Percentiles rank a stretch among this genome's conserved stretches.
Conservation (phyloP, 306 rosid genomes). For the Amphicarpaea edgeworthii region DNA sequence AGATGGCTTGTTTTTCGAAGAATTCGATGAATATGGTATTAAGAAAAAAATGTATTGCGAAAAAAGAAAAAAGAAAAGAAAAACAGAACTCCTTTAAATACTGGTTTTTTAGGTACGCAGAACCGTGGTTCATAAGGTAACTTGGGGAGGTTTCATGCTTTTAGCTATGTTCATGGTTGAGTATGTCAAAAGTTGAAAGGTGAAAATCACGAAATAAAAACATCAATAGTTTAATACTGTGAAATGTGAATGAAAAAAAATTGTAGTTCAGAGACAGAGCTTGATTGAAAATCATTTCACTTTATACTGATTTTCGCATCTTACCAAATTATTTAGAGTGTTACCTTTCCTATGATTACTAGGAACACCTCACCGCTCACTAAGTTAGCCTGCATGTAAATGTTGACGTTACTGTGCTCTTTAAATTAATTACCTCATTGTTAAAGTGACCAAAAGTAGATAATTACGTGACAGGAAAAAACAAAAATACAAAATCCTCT, state of each 20-base stretch:
- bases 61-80: constrained; percentile 29
- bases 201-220: constrained; percentile 27
- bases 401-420: not conserved
- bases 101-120: constrained; percentile 47
- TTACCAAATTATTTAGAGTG: not conserved
- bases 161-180: constrained; percentile 22
- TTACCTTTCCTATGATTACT: constrained; percentile 8
- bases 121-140: constrained; percentile 56
- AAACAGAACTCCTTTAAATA: constrained; percentile 48
- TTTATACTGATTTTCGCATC: not conserved
- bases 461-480: not conserved
- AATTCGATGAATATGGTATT: constrained; percentile 28
- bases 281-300: constrained; percentile 18
- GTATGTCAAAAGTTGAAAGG: constrained; percentile 20
- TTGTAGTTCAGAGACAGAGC: too few species aligned
- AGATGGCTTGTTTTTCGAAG: constrained; percentile 16
- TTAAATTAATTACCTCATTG: not conserved
- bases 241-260: too few species aligned
- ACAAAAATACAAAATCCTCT: too few species aligned
- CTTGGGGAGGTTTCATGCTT: constrained; percentile 47
- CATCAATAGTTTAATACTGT: not conserved
- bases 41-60: constrained; percentile 35
- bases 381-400: constrained; percentile 26
- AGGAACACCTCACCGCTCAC: not conserved
- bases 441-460: not conserved